Conservation (phyloP, 495 filamentous ascomycete species). For the Penicillium turbatum region DNA sequence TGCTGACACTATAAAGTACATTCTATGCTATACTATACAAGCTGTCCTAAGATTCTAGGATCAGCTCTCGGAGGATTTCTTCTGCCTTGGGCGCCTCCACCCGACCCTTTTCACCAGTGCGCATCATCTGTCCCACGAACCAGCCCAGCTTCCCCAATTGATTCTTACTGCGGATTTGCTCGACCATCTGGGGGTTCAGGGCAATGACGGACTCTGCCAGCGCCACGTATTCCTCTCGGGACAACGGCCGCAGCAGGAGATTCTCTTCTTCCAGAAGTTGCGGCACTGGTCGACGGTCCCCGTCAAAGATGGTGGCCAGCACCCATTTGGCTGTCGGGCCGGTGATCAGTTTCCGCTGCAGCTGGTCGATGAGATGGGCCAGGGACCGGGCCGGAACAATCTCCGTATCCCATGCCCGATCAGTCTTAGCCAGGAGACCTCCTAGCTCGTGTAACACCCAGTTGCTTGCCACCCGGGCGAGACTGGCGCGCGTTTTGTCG, state of each 20-base stretch:
- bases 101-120: conserved; percentile 64
- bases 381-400: conserved; percentile 58
- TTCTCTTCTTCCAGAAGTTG: conserved; percentile 61
- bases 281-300: conserved; percentile 48
- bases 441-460: conserved; percentile 90
- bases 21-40: conserved; percentile 9
- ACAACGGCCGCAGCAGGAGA: conserved; percentile 59
- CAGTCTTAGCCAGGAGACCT: conserved; percentile 57
- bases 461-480: conserved; percentile 49
- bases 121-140: conserved; percentile 91
- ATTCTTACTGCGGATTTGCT: conserved; percentile 60
- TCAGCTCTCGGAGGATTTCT: conserved; percentile 54
- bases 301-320: conserved; percentile 56
- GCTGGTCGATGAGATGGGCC: conserved; percentile 59
- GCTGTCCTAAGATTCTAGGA: conserved; percentile 34
- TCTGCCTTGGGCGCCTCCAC: conserved; percentile 74
- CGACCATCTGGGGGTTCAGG: conserved; percentile 56
- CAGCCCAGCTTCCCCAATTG: conserved; percentile 76
- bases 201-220: conserved; percentile 41
- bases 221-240: conserved; percentile 43
- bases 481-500: conserved; percentile 18
- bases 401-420: conserved; percentile 49
- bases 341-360: conserved; percentile 66
- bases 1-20: conserved; percentile 12
- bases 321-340: conserved; percentile 71